Conservation (phyloP, 2,329 filamentous ascomycete genomes). For the Cladophialophora psammophila region DNA sequence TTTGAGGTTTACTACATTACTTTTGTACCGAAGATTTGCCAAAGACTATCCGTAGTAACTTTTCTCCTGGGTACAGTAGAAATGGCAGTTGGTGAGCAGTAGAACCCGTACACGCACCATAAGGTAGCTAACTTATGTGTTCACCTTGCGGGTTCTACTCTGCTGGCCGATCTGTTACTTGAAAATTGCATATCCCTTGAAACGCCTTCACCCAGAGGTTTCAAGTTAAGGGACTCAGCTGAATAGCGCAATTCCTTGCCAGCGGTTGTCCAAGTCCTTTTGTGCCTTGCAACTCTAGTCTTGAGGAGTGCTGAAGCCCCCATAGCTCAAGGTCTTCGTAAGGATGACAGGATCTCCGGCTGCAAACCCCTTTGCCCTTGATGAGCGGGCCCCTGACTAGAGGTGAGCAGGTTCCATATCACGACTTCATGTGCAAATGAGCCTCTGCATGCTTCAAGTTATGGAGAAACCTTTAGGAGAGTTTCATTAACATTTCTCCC, state of each 20-base stretch:
- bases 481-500: not conserved
- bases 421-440: not conserved
- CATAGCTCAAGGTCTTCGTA: conserved; percentile 17
- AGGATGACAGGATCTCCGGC: conserved; percentile 17
- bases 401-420: conserved; percentile 4
- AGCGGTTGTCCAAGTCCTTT: not conserved
- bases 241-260: not conserved
- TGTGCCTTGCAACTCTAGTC: not conserved
- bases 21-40: too few relatives aligned
- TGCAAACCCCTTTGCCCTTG: not conserved
- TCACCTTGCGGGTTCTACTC: not conserved
- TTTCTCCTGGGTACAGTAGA: too few relatives aligned
- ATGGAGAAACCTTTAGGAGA: not conserved
- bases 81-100: too few relatives aligned
- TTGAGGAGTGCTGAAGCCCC: conserved; percentile 5
- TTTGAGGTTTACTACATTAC: too few relatives aligned
- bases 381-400: not conserved
- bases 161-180: not conserved
- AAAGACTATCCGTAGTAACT: too few relatives aligned
- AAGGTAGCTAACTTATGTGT: not conserved
- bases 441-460: not conserved
- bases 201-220: not conserved
- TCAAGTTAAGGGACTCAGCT: not conserved
- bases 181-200: not conserved
- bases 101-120: too few relatives aligned